Conservation (phyloP, 2,329 filamentous ascomycete genomes). For the Thelonectria discophora region DNA sequence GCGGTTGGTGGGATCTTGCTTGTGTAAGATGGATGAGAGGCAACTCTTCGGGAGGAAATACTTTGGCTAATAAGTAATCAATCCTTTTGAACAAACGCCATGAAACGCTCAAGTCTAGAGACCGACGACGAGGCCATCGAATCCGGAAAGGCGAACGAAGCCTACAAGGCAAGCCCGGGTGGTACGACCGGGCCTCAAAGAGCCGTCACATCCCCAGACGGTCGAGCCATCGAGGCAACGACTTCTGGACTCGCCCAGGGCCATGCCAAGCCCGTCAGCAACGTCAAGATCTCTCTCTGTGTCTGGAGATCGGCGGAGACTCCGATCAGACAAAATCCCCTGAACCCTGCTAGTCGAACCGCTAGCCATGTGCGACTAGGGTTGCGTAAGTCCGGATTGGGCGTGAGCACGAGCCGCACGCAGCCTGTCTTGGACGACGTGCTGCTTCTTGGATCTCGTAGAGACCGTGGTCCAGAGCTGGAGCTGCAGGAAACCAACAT, state of each 20-base stretch:
- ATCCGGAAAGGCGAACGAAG: background rate
- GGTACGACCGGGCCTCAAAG: background rate
- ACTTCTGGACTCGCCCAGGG: constrained; percentile 4
- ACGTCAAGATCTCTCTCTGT: constrained; percentile 8
- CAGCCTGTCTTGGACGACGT: constrained; percentile 18
- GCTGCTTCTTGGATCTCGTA: background rate
- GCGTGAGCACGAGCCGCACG: constrained; percentile 33
- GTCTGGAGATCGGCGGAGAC: constrained; percentile 31
- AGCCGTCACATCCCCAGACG: background rate
- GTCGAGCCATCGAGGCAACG: background rate
- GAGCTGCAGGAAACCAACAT: background rate
- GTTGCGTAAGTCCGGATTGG: constrained; percentile 33
- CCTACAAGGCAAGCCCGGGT: background rate
- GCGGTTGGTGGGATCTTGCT: background rate
- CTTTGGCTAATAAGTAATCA: background rate
- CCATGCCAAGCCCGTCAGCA: constrained; percentile 26
- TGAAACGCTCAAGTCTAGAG: too few relatives aligned
- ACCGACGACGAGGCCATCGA: background rate
- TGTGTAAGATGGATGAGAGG: background rate
- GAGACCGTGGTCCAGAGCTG: background rate
- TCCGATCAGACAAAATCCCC: constrained; percentile 36
- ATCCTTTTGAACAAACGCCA: background rate
- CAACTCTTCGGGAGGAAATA: background rate
- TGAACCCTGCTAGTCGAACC: constrained; percentile 37
- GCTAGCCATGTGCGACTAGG: constrained; percentile 29